phyloP scores from a whole-genome alignment of 2,329 filamentous ascomycete species.

The Tolypocladium tropicale region DNA sequence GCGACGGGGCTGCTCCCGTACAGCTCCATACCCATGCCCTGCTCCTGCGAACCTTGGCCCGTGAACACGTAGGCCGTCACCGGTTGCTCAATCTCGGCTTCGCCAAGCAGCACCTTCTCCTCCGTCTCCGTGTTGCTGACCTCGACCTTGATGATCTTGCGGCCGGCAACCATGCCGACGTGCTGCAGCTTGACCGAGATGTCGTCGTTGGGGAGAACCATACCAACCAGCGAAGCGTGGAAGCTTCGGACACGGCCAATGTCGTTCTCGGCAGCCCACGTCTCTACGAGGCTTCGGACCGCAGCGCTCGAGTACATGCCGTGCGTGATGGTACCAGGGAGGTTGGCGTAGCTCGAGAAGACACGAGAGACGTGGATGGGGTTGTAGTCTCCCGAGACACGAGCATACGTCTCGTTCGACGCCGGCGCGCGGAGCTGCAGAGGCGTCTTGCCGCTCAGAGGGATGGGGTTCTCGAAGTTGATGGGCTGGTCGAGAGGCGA shows the following conservation, averaged over 20 bases:
- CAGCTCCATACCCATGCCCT: conserved; percentile 99
- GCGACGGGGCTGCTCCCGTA: conserved; percentile 90
- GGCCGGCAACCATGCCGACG: conserved; percentile 92
- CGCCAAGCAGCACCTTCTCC: conserved; percentile 89
- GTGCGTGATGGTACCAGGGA: conserved; percentile 95
- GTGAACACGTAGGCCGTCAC: conserved; percentile 97
- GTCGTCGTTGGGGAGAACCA: conserved; percentile 95
- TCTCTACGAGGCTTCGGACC: conserved; percentile 92
- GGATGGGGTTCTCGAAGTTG: conserved; percentile 95
- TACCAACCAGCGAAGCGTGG: conserved; percentile 92
- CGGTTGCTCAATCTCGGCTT: conserved; percentile 96
- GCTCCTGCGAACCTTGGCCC: conserved; percentile 95
- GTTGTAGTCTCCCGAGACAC: conserved; percentile 97
- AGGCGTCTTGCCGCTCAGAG: conserved; percentile 83
- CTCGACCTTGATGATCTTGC: conserved; percentile 99
- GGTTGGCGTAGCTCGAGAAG: conserved; percentile 89
- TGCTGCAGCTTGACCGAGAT: conserved; percentile 94
- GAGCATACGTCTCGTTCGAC: conserved; percentile 95
- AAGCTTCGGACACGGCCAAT: conserved; percentile 95
- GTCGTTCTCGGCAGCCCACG: conserved; percentile 98
- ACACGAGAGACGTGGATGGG: conserved; percentile 97
- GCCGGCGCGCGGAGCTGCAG: conserved; percentile 82
- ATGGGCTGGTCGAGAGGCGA: conserved; percentile 91
- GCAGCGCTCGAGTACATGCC: conserved; percentile 99
- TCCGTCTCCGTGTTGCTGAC: conserved; percentile 91